Conservation (phyloP, 2,329 filamentous ascomycete genomes). For the Phaeophleospora eucalypticola region DNA sequence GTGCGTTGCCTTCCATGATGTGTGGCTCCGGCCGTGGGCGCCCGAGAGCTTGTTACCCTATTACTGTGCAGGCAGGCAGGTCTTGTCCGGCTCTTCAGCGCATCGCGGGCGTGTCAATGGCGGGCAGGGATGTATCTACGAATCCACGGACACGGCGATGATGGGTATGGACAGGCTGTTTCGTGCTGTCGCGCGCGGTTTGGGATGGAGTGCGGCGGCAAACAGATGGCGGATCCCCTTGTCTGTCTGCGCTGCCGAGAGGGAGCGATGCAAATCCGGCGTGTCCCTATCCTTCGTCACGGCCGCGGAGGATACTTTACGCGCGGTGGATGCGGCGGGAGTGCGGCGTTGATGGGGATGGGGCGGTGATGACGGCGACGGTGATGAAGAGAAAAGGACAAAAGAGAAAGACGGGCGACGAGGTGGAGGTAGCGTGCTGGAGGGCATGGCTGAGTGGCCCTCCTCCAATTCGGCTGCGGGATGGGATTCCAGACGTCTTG, state of each 20-base stretch:
- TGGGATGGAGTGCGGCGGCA: neutral
- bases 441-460: neutral
- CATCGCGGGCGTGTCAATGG: neutral
- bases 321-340: neutral
- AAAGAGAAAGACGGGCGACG: neutral
- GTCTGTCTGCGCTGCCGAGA: neutral
- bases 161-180: constrained; percentile 1
- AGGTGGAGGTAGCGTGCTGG: neutral
- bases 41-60: neutral
- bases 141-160: constrained; percentile 1
- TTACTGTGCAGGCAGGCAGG: neutral
- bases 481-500: no score
- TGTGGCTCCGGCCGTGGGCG: neutral
- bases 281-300: neutral
- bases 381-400: neutral
- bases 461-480: neutral
- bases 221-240: neutral
- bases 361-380: constrained; percentile 6
- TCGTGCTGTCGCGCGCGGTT: neutral
- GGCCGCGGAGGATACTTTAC: neutral
- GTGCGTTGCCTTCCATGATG: neutral
- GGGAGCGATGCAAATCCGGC: neutral
- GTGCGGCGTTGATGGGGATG: constrained; percentile 4
- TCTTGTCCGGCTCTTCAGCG: constrained; percentile 1
- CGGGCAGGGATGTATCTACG: neutral